Evolutionary conservation across 2,329 filamentous ascomycete genomes (phyloP).

Genomic region (Fusarium haematococcum): DNA sequence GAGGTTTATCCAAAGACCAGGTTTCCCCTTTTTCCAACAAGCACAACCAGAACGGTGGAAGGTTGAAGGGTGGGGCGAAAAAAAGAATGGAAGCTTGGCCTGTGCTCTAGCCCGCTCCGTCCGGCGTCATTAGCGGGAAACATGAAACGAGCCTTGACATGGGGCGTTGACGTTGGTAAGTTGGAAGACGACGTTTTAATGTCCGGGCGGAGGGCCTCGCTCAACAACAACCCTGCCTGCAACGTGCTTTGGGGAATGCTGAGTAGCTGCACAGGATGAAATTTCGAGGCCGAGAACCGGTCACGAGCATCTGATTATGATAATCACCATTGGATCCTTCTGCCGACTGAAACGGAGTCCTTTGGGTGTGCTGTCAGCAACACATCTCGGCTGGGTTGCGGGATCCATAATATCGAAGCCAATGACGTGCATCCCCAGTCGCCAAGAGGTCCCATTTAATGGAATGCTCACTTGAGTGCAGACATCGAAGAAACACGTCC

Average conservation of each 20-base stretch:
- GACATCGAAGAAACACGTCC: neutral
- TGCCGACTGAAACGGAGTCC: neutral
- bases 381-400: neutral
- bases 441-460: neutral
- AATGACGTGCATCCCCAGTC: slow-evolving; percentile 9
- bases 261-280: too few species aligned
- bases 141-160: slow-evolving; percentile 41
- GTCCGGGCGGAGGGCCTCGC: slow-evolving; percentile 24
- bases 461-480: neutral
- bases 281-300: neutral
- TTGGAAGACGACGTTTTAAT: slow-evolving; percentile 29
- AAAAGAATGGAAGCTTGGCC: slow-evolving; percentile 28
- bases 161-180: slow-evolving; percentile 22
- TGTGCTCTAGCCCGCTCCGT: slow-evolving; percentile 35
- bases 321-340: neutral
- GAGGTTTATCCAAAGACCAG: slow-evolving; percentile 3
- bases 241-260: neutral
- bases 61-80: slow-evolving; percentile 26
- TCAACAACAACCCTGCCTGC: slow-evolving; percentile 13
- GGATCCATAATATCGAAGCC: slow-evolving; percentile 1
- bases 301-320: neutral
- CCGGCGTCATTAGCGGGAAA: slow-evolving; percentile 44
- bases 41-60: slow-evolving; percentile 8
- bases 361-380: neutral
- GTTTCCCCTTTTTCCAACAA: slow-evolving; percentile 20